A percentile compares a stretch with the other conserved stretches of the same genome.
Conservation (phyloP, 306 rosid species). For the Prunus armeniaca region DNA sequence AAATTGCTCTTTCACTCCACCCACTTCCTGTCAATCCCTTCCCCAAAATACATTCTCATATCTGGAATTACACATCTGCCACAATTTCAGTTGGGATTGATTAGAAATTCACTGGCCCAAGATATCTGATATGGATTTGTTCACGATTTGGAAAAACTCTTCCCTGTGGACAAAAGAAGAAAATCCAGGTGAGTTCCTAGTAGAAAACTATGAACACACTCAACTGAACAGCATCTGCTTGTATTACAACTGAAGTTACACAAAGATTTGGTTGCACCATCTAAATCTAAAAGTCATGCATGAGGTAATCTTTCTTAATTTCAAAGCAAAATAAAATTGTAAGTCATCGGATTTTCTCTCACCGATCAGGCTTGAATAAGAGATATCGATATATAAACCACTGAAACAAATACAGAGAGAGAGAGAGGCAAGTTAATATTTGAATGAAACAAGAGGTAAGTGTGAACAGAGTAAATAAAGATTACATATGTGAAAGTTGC, state of each 20-base stretch:
- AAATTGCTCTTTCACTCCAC: too few relatives aligned
- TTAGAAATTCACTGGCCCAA: slow-evolving; percentile 57
- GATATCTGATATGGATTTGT: slow-evolving; percentile 57
- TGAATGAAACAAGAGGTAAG: not conserved
- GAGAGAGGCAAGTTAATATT: slow-evolving; percentile 23
- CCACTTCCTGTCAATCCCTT: too few relatives aligned
- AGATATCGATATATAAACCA: slow-evolving; percentile 95
- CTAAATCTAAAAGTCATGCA: not conserved
- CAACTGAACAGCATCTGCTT: not conserved
- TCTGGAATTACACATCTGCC: too few relatives aligned
- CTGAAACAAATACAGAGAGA: slow-evolving; percentile 49
- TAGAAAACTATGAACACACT: not conserved
- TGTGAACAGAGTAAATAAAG: too few relatives aligned
- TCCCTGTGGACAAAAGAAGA: slow-evolving; percentile 44
- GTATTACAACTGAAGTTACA: not conserved
- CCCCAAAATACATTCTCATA: too few relatives aligned
- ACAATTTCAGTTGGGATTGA: not conserved
- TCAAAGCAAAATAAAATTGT: not conserved
- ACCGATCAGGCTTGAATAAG: slow-evolving; percentile 90
- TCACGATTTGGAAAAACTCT: slow-evolving; percentile 62
- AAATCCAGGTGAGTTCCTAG: slow-evolving; percentile 19
- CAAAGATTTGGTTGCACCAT: not conserved
- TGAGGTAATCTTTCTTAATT: not conserved
- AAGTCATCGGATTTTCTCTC: slow-evolving; percentile 19
- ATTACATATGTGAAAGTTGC: too few relatives aligned